A percentile compares a stretch with the other conserved stretches of the same genome.
Evolutionary conservation across 352 stramenopile genomes (phyloP).

Genomic region (Pythium guiyangense): DNA sequence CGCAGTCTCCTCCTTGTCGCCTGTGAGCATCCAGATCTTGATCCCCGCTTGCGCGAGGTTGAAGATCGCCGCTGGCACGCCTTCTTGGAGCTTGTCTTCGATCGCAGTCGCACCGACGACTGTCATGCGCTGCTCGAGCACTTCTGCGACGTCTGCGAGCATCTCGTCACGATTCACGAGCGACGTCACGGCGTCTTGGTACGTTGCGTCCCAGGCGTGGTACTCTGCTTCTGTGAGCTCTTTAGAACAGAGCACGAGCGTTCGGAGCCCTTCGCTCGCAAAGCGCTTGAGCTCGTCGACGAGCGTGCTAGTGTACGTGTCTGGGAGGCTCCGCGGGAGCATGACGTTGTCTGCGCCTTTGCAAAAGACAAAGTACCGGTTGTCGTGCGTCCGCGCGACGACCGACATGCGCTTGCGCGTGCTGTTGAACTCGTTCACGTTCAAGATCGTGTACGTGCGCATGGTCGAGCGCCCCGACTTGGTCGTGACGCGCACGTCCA

Average conservation of each 20-base stretch:
- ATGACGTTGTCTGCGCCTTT: conserved; percentile 88
- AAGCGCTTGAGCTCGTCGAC: conserved; percentile 69
- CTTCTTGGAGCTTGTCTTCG: conserved; percentile 91
- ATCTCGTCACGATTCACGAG: conserved; percentile 53
- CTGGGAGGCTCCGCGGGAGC: conserved; percentile 42
- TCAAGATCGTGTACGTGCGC: conserved; percentile 58
- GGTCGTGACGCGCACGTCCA: conserved; percentile 44
- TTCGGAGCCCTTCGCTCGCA: conserved; percentile 79
- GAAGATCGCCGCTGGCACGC: conserved; percentile 84
- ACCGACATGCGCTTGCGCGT: conserved; percentile 98
- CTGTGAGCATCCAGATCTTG: conserved; percentile 94
- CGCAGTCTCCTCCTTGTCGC: conserved; percentile 93
- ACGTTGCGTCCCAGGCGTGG: conserved; percentile 50
- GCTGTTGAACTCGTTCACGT: conserved; percentile 87
- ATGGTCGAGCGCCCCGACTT: conserved; percentile 26
- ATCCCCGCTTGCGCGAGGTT: conserved; percentile 88
- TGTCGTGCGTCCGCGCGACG: conserved; percentile 64
- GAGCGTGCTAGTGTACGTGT: conserved; percentile 27
- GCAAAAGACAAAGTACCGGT: conserved; percentile 52
- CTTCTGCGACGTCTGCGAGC: conserved; percentile 48
- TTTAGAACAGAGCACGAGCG: conserved; percentile 69
- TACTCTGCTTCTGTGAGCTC: conserved; percentile 60
- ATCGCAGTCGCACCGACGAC: conserved; percentile 89
- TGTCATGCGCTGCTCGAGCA: conserved; percentile 71
- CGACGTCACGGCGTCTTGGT: conserved; percentile 55